phyloP scores from a whole-genome alignment of 106 monocot genomes.

The Allium sativum region DNA sequence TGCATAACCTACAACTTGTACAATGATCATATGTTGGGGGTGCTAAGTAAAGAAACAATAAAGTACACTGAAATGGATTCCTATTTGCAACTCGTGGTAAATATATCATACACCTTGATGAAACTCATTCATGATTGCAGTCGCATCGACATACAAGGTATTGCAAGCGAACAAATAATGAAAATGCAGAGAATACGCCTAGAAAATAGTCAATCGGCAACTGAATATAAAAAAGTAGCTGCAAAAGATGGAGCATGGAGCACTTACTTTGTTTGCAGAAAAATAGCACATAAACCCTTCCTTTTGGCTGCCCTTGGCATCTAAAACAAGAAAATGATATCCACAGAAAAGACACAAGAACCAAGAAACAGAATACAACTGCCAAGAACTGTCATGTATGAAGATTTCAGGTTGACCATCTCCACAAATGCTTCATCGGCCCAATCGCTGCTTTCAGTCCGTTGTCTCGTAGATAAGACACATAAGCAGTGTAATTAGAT shows the following conservation, averaged over 20 bases:
- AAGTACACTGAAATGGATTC: no score
- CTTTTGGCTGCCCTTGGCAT: constrained; percentile 60
- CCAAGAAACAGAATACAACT: constrained; percentile 88
- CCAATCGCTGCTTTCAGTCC: constrained; percentile 29
- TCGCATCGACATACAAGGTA: no score
- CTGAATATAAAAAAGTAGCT: no score
- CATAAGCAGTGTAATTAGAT: constrained; percentile 51
- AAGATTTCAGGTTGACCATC: constrained; percentile 33
- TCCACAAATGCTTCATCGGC: constrained; percentile 32
- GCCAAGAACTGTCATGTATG: constrained; percentile 41
- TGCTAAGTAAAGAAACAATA: no score
- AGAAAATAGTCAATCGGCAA: no score
- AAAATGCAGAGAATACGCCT: no score
- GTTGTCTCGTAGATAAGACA: constrained; percentile 39
- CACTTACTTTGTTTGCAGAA: constrained; percentile 8
- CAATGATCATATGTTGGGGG: no score
- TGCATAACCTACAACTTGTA: no score
- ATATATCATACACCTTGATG: no score
- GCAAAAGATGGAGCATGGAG: neutral
- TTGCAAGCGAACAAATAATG: no score
- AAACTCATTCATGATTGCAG: no score
- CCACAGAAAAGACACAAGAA: constrained; percentile 47
- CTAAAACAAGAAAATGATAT: constrained; percentile 52
- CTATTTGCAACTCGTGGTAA: no score
- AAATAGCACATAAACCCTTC: constrained; percentile 21